A percentile compares a stretch with the other conserved stretches of the same genome.
Conservation (phyloP, 257 asterid species). For the Agastache rugosa region DNA sequence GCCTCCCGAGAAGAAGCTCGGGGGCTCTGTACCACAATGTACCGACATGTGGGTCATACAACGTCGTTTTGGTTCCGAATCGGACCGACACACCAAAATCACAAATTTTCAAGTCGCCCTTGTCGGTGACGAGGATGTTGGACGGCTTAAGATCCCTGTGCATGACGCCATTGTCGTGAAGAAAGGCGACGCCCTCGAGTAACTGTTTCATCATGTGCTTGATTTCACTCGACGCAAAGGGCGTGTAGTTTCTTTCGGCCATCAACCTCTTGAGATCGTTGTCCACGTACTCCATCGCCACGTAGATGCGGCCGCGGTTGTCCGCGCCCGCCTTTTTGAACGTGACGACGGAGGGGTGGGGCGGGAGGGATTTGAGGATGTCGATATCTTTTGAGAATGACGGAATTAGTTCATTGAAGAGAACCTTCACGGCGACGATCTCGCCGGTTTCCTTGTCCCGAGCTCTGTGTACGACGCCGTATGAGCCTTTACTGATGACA, state of each 20-base stretch:
- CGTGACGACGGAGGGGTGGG: neutral
- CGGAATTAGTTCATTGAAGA: neutral
- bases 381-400: neutral
- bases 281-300: conserved; percentile 2
- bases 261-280: neutral
- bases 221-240: no score
- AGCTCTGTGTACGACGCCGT: neutral
- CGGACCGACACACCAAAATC: neutral
- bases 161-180: neutral
- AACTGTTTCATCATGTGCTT: neutral
- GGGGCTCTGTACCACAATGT: neutral
- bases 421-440: neutral
- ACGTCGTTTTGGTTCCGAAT: neutral
- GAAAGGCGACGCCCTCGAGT: neutral
- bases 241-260: no score
- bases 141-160: neutral
- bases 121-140: neutral
- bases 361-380: neutral
- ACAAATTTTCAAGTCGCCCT: neutral
- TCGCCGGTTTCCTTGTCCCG: neutral
- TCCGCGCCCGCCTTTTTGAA: neutral
- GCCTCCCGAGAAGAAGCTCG: neutral
- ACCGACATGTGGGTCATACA: neutral
- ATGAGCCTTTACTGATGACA: neutral
- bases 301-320: neutral